Conservation (phyloP, 2,329 filamentous ascomycete genomes). For the Phialemonium atrogriseum region DNA sequence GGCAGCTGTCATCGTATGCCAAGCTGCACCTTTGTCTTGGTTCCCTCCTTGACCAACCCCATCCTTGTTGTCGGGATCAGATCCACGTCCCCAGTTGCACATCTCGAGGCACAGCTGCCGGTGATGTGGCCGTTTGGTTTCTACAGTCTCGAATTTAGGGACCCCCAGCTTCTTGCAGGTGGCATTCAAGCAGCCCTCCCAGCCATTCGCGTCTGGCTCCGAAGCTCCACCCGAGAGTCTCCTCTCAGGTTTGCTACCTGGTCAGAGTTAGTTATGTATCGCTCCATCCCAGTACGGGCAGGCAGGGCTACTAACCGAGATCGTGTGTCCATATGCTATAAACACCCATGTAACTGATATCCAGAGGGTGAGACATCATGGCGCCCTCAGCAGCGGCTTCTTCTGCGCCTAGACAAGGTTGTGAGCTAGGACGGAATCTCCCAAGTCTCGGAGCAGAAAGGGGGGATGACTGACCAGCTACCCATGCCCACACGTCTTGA, state of each 20-base stretch:
- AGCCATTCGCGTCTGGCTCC: constrained; percentile 40
- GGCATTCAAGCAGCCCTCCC: constrained; percentile 53
- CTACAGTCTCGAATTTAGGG: constrained; percentile 48
- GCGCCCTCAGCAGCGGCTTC: constrained; percentile 55
- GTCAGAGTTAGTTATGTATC: constrained; percentile 8
- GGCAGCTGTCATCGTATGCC: constrained; percentile 67
- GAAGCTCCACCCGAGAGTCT: constrained; percentile 37
- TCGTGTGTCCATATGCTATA: constrained; percentile 63
- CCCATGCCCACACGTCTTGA: constrained; percentile 71
- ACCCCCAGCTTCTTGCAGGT: constrained; percentile 49
- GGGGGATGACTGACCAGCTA: constrained; percentile 51
- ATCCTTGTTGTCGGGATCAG: constrained; percentile 21
- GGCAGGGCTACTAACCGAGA: constrained; percentile 40
- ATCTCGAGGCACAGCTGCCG: constrained; percentile 68
- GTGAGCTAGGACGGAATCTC: constrained; percentile 14
- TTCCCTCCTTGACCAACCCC: too few species aligned
- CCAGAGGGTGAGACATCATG: constrained; percentile 61
- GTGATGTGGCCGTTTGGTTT: constrained; percentile 60
- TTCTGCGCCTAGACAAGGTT: constrained; percentile 51
- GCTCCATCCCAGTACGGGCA: neutral
- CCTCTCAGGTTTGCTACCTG: constrained; percentile 39
- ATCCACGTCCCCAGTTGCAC: constrained; percentile 60
- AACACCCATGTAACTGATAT: constrained; percentile 70
- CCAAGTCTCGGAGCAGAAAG: neutral
- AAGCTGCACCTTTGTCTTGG: constrained; percentile 43